Conservation (phyloP, 148 eudicot genomes). For the Polygonum aviculare region DNA sequence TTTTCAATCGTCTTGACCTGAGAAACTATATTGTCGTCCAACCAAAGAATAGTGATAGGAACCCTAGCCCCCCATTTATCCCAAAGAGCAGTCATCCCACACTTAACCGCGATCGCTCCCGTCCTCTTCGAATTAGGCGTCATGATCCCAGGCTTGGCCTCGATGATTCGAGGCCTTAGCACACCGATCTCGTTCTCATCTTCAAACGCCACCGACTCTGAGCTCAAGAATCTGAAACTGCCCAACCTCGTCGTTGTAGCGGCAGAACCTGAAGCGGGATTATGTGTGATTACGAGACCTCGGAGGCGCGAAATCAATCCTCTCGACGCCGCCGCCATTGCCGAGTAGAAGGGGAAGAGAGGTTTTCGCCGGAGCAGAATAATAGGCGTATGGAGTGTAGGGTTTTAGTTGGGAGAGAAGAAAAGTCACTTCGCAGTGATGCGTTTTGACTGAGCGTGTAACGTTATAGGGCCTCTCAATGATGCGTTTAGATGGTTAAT, state of each 20-base stretch:
- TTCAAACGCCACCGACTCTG: slow-evolving; percentile 16
- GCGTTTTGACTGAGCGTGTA: not conserved
- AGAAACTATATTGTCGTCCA: slow-evolving; percentile 83
- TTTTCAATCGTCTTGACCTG: slow-evolving; percentile 89
- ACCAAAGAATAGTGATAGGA: slow-evolving; percentile 70
- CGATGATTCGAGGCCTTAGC: slow-evolving; percentile 34
- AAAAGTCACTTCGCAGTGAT: not conserved
- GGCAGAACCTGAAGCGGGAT: slow-evolving; percentile 2
- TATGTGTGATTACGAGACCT: slow-evolving; percentile 23
- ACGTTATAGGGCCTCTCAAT: not conserved
- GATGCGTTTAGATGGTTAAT: not conserved
- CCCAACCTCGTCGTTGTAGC: slow-evolving; percentile 13
- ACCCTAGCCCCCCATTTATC: slow-evolving; percentile 92
- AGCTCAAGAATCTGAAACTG: slow-evolving; percentile 25
- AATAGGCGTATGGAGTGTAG: not conserved
- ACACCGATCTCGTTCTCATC: slow-evolving; percentile 16
- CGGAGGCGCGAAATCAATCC: slow-evolving; percentile 49
- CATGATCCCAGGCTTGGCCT: slow-evolving; percentile 53
- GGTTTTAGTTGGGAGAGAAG: not conserved
- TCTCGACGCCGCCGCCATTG: slow-evolving; percentile 47
- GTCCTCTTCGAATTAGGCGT: slow-evolving; percentile 54
- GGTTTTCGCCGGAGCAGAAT: slow-evolving; percentile 2
- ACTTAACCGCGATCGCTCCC: slow-evolving; percentile 75
- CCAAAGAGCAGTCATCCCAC: slow-evolving; percentile 94
- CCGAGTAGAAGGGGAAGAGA: not conserved